Conservation (phyloP, 176 grass and related monocot genomes). For the Hordeum marinum region DNA sequence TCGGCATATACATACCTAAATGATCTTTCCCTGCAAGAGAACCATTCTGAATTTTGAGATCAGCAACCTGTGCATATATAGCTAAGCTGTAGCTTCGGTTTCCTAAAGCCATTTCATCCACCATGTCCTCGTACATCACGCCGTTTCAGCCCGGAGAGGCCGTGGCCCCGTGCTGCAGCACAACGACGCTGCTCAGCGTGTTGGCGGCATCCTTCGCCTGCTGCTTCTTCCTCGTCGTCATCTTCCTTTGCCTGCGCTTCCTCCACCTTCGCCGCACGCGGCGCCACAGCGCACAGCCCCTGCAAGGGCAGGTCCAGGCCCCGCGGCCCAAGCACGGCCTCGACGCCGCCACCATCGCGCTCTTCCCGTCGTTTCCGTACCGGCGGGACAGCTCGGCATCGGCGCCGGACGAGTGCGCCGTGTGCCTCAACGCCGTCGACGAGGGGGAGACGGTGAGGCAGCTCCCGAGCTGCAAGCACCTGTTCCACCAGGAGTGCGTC, state of each 20-base stretch:
- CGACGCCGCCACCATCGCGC: conserved; percentile 47
- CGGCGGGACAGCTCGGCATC: neutral
- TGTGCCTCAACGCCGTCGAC: conserved; percentile 52
- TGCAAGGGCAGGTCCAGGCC: neutral
- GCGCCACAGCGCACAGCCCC: neutral
- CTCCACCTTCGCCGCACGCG: conserved; percentile 10
- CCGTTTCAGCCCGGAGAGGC: neutral
- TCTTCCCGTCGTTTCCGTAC: conserved; percentile 54
- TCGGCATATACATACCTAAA: neutral
- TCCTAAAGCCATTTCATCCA: neutral
- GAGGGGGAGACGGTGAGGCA: conserved; percentile 58
- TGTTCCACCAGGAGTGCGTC: conserved; percentile 57
- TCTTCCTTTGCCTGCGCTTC: conserved; percentile 36
- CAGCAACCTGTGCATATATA: neutral
- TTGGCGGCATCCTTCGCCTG: conserved; percentile 36
- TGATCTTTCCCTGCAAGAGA: neutral
- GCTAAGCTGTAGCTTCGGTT: neutral
- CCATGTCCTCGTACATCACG: conserved; percentile 28
- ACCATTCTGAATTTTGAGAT: neutral
- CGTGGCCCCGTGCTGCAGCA: conserved; percentile 23
- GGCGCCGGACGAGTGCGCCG: conserved; percentile 38
- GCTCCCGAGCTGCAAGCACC: conserved; percentile 51
- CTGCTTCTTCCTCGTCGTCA: conserved; percentile 39
- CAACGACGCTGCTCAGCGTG: conserved; percentile 20
- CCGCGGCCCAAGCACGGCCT: conserved; percentile 40